These are phyloP conservation scores for Aspergillus heteromorphus DNA, from an alignment of 495 filamentous ascomycete genomes.

Conservation along the genomic window DNA sequence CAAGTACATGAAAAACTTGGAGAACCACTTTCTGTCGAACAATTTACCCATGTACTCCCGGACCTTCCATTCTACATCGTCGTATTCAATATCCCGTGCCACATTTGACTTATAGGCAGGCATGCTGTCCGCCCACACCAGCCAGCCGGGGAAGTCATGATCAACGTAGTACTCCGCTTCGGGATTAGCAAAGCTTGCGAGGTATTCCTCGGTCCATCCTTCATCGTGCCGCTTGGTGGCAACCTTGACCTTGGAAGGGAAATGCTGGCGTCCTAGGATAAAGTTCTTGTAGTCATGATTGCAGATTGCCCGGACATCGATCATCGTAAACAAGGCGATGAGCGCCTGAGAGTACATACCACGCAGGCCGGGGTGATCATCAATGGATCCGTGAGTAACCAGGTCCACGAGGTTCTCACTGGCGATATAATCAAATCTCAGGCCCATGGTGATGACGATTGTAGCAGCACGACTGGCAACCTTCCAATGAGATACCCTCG, in stretches of 20 bases:
- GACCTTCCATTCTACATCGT: slow-evolving; percentile 70
- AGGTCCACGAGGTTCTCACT: slow-evolving; percentile 76
- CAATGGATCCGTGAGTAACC: slow-evolving; percentile 77
- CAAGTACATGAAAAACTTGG: slow-evolving; percentile 80
- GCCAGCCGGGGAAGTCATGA: slow-evolving; percentile 88
- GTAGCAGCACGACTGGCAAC: slow-evolving; percentile 82
- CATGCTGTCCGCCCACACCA: slow-evolving; percentile 90
- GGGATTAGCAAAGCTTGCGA: slow-evolving; percentile 71
- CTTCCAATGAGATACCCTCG: slow-evolving; percentile 87
- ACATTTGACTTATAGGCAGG: slow-evolving; percentile 68
- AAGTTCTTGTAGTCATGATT: slow-evolving; percentile 80
- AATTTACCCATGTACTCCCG: slow-evolving; percentile 77
- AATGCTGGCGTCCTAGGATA: slow-evolving; percentile 66
- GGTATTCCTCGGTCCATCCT: slow-evolving; percentile 69
- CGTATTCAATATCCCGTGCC: slow-evolving; percentile 67
- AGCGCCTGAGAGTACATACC: slow-evolving; percentile 75
- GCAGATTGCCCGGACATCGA: slow-evolving; percentile 83
- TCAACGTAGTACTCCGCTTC: slow-evolving; percentile 88
- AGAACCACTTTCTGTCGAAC: slow-evolving; percentile 80
- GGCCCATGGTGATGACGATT: slow-evolving; percentile 79
- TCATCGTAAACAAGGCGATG: slow-evolving; percentile 70
- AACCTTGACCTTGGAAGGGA: slow-evolving; percentile 69
- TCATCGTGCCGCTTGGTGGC: slow-evolving; percentile 66
- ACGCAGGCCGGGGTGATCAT: slow-evolving; percentile 82
- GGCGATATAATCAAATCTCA: slow-evolving; percentile 84